These are phyloP conservation scores for Termitomyces sp. DNA, from an alignment of 768 basidiomycete genomes.

Conservation along the genomic window DNA sequence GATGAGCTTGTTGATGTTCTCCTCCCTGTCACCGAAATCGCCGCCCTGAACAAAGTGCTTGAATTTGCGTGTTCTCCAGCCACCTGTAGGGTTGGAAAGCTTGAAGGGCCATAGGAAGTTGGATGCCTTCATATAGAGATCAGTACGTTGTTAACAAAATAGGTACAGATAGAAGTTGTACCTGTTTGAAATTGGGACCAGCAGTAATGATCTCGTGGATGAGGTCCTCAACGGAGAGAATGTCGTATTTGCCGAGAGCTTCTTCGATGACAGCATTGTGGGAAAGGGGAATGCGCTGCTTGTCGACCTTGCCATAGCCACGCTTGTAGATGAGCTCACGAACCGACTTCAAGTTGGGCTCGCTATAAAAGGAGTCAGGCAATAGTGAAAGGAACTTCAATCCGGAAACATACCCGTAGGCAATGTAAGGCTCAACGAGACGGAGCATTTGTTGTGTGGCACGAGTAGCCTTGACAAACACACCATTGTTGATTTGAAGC, in stretches of 20 bases:
- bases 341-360: constrained; percentile 94
- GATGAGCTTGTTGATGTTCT: constrained; percentile 96
- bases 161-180: constrained; percentile 25
- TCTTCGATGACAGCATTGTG: constrained; percentile 94
- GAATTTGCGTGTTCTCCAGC: constrained; percentile 98
- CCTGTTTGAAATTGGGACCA: constrained; percentile 99
- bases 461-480: constrained; percentile 95
- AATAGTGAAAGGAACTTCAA: neutral
- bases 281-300: constrained; percentile 92
- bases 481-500: constrained; percentile 99
- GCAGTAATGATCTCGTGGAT: constrained; percentile 94
- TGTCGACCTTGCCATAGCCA: constrained; percentile 97
- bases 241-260: constrained; percentile 87
- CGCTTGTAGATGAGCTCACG: constrained; percentile 99
- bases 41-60: constrained; percentile 95
- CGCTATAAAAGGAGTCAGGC: constrained; percentile 38
- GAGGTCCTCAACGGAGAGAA: constrained; percentile 95
- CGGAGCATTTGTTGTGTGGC: constrained; percentile 98
- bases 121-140: constrained; percentile 46
- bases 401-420: constrained; percentile 71
- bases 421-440: constrained; percentile 94
- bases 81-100: constrained; percentile 97
- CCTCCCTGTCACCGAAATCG: constrained; percentile 96
- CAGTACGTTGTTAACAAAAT: constrained; percentile 4
- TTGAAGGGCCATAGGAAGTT: constrained; percentile 99